Evolutionary conservation across 1,284 basidiomycete species (phyloP).

Genomic region (Chiua sp.): DNA sequence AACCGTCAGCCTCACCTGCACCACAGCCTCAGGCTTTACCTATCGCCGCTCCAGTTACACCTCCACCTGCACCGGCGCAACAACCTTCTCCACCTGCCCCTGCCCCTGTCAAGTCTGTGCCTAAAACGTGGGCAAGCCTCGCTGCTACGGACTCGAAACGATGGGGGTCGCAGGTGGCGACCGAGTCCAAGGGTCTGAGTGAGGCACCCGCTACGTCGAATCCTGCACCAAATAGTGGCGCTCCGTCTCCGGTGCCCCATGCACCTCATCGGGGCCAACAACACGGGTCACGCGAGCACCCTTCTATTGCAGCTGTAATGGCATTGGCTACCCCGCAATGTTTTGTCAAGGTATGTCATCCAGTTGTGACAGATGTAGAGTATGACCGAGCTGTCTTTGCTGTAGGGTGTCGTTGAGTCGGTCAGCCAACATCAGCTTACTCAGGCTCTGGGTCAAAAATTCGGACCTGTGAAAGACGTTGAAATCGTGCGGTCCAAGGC

Average conservation of each 20-base stretch:
- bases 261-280: conserved; percentile 38
- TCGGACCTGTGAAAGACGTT: conserved; percentile 88
- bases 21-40: conserved; percentile 40
- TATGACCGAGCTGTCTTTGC: conserved; percentile 4
- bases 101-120: conserved; percentile 54
- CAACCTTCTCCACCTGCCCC: conserved; percentile 39
- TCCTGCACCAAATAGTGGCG: conserved; percentile 51
- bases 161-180: conserved; percentile 80
- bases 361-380: neutral
- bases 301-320: conserved; percentile 60
- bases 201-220: conserved; percentile 57
- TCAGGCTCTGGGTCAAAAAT: conserved; percentile 66
- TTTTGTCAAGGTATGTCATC: conserved; percentile 81
- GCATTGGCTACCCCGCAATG: conserved; percentile 73
- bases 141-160: conserved; percentile 81
- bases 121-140: conserved; percentile 91
- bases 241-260: conserved; percentile 55
- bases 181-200: conserved; percentile 72
- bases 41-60: conserved; percentile 35
- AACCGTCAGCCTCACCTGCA: conserved; percentile 49
- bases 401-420: conserved; percentile 75
- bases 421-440: conserved; percentile 68
- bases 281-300: conserved; percentile 44
- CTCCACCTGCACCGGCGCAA: conserved; percentile 36
- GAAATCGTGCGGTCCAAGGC: conserved; percentile 90